Base-by-base conservation (phyloP, 2,329 filamentous ascomycete genomes). In the Chalara sp. region DNA sequence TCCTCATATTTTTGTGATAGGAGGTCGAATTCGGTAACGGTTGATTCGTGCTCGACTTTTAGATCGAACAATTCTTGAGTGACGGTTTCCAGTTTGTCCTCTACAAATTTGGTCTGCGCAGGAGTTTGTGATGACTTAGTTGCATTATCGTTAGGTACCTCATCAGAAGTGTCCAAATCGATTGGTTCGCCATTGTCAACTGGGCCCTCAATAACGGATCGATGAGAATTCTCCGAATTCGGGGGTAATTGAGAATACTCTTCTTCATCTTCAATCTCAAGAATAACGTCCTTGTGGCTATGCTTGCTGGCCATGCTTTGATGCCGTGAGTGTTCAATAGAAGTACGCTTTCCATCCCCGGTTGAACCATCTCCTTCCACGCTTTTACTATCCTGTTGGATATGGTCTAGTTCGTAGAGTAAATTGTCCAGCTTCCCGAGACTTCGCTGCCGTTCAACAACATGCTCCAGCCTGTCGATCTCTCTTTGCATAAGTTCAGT, bases 401-500 rank as follows among this genome's bases (percentile, higher is more conserved):
- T 81, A 56, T 85, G 77, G 62, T 97, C 93, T 7, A 97, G 79
- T 63, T 99, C 93, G 60, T 95, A 84, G 0, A 99, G 79, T 6
- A 99, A 78, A 48, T 87, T 95, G 65, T 99, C 93, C 4, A 99
- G 79, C 68, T 96, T 95, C 40, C 93, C 93, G 4, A 99, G 80
- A 66, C 91, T 96, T 53, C 93, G 81, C 68, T 99, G 93, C 46
- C 95, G 87, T 68, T 97, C 92, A 47, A 99, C 83, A 6, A 99
- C 89, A 67, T 96, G 89, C 68, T 97, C 93, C 10, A 99, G 76
- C 33, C 92, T 83, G 63, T 96, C 89, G 56, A 99, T 88, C 64
- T 99, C 93, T 35, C 92, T 88, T 67, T 96, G 90, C 92, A 99
- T 96, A 54, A 96, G 74, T 67, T 97, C 93, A 57, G 89, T 83